Base-by-base conservation (phyloP, 2,329 filamentous ascomycete species). In the Aspergillus transmontanensis region DNA sequence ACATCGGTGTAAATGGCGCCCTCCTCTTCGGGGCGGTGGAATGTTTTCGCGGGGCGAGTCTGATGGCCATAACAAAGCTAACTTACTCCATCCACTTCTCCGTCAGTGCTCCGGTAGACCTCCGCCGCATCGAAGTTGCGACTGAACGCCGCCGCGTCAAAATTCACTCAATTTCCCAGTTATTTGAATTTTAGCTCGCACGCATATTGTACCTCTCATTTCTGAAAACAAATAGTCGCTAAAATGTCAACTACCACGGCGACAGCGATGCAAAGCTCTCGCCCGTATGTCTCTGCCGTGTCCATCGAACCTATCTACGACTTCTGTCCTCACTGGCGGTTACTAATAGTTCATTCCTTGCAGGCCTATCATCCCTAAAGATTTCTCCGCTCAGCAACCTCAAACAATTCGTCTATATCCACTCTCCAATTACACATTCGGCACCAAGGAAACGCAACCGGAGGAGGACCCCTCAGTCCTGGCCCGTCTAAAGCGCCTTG, bases 341-440 rank as follows among this genome's bases (percentile, higher is more conserved):
- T 34, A 32, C 68, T 68, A 66, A 71, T 60, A 10, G 6, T 41
- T 59, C 32, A 46, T 58, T 58, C 53, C 21, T 50, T 60, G 46
- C 64, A 87, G 87, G 21, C 93, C 94, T 28, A 88, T 89, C 66
- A 86, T 92, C 59, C 93, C 94, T 30, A 89, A 92, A 66, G 81
- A 89, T 69, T 99, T 99, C 86, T 92, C 94, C 76, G 89, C 87
- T 58, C 93, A 94, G 77, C 95, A 99, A 79, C 93, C 94, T 39
- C 83, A 89, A 71, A 95, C 93, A 2, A 94, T 99, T 74, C 91
- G 92, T 59, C 87, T 99, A 30, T 98, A 94, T 76, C 95, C 95
- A 39, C 87, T 99, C 56, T 97, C 93, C 70, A 99, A 98, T 85
- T 99, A 99, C 84, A 98, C 95, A 28, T 98, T 99, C 74, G 94